Conservation (phyloP, 345 rosid species). For the Brassica carinata region DNA sequence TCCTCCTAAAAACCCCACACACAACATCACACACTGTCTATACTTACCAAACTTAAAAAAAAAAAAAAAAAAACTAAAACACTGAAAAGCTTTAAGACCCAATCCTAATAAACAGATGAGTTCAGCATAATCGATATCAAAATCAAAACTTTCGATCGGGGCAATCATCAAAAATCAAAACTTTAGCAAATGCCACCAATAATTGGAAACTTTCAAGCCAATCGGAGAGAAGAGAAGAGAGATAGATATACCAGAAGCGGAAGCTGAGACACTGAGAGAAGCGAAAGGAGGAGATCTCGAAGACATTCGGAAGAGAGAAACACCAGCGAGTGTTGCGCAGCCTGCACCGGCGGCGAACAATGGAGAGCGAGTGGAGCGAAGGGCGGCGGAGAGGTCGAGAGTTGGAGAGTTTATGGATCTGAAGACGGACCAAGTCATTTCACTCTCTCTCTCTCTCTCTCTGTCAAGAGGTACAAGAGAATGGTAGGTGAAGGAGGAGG, state of each 20-base stretch:
- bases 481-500: conserved; percentile 37
- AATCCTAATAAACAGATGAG: neutral
- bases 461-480: conserved; percentile 15
- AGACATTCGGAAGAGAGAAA: conserved; percentile 38
- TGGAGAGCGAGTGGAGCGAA: conserved; percentile 36
- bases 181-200: conserved; percentile 5
- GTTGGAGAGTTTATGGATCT: conserved; percentile 39
- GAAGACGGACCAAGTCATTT: conserved; percentile 41
- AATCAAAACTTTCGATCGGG: neutral
- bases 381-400: conserved; percentile 35
- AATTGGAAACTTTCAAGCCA: neutral
- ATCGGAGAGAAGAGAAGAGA: neutral
- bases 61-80: neutral
- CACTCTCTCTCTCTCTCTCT: conserved; percentile 20
- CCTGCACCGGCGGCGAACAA: conserved; percentile 40
- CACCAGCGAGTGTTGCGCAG: conserved; percentile 40
- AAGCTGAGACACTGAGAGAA: conserved; percentile 40
- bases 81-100: conserved; percentile 5
- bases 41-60: neutral
- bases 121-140: neutral
- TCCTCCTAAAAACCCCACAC: neutral
- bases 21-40: conserved; percentile 10
- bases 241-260: conserved; percentile 33
- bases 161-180: conserved; percentile 28
- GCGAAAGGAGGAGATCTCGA: conserved; percentile 45